Evolutionary conservation across 192 early-diverging fungal genomes (phyloP), one percentile per base, ranked within the genome.

Genomic region (Coemansia sp.): DNA sequence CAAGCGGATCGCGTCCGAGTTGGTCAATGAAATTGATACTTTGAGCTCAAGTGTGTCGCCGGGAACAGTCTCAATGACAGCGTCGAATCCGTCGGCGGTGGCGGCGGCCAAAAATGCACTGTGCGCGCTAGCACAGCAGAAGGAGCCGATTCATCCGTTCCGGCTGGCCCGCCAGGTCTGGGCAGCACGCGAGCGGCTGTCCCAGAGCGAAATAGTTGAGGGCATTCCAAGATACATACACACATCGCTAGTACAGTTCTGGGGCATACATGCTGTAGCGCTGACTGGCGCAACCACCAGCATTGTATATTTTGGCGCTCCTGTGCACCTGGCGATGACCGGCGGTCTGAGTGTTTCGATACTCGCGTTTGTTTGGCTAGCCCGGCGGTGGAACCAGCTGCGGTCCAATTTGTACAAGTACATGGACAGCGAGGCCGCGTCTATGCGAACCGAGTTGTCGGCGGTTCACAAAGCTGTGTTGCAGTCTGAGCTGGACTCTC

Each of bases 191-290:
- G 51, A 61, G 53, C 50, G 34, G 20, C 54, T 79, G 50, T 46
- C 44, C 0, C 56, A 69, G 20, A 64, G 61, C 57, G 61, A 70
- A 9, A 34, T 66, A 3, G 38, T 73, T 20, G 68, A 66, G 1
- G 21, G 46, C 15, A 60, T 79, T 23, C 76, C 76, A 2, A 19
- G 47, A n/a, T 64, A 79, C 31, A 64, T 74, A 9, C 76, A 53
- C 56, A 66, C 57, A 28, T 79, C 76, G 34, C 66, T 79, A 28
- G 36, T 64, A 17, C 64, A 66, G 63, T 74, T 74, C 59, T 79
- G 76, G 76, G 48, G 64, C 37, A 73, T 72, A 20, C 36, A 70
- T n/a, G 70, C 64, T 2, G 26, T 38, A 15, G 71, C 71, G 4
- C 38, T 74, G 15, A 38, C 67, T 2, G 60, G 57, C 14, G 49